Conservation (phyloP, 2,329 filamentous ascomycete species). For the Alternaria burnsii region DNA sequence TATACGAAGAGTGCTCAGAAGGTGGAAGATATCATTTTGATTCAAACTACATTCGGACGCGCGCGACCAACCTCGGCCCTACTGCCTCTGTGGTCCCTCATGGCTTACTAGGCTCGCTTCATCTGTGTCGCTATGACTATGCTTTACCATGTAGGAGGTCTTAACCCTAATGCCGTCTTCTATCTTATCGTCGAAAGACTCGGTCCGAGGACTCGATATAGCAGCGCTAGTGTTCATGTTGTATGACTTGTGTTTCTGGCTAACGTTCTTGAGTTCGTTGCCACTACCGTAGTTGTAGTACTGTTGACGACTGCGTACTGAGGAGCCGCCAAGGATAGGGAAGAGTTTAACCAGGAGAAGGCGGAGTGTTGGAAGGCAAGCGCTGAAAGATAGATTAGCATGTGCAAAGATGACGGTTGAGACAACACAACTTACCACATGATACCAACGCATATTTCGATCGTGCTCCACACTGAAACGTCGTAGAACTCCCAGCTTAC, state of each 20-base stretch:
- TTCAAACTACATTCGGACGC: constrained; percentile 1
- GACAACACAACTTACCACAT: constrained; percentile 40
- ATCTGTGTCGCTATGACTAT: constrained; percentile 26
- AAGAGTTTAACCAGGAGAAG: constrained; percentile 49
- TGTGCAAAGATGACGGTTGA: neutral
- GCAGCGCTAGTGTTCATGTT: constrained; percentile 7
- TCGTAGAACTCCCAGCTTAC: constrained; percentile 53
- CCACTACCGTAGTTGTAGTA: constrained; percentile 40
- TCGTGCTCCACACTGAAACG: constrained; percentile 53
- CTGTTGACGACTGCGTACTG: constrained; percentile 30
- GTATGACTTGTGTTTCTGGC: constrained; percentile 19
- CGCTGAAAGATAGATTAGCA: constrained; percentile 26
- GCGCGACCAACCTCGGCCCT: neutral
- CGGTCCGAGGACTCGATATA: constrained; percentile 8
- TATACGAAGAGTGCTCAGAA: neutral
- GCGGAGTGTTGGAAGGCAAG: constrained; percentile 54
- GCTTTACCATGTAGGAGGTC: constrained; percentile 30
- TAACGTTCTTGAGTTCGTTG: constrained; percentile 30
- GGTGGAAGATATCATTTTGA: neutral
- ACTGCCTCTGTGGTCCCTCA: constrained; percentile 9
- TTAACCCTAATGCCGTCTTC: constrained; percentile 30
- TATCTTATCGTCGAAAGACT: constrained; percentile 7
- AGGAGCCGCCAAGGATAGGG: constrained; percentile 49
- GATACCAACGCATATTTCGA: constrained; percentile 56
- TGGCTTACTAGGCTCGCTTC: constrained; percentile 29